Conservation (phyloP, 176 grass and related monocot genomes). For the Guadua angustifolia region DNA sequence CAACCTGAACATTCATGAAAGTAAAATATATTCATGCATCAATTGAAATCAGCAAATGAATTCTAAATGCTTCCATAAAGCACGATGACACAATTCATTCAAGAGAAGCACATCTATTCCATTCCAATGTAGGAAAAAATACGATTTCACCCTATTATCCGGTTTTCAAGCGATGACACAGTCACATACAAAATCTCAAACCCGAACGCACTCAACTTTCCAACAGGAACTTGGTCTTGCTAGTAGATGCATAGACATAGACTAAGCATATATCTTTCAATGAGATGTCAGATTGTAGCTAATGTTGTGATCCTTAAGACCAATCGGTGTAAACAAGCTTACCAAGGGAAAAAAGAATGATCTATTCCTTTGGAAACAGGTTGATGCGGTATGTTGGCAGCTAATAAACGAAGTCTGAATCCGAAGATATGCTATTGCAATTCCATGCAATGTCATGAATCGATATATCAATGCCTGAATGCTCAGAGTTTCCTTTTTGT, state of each 20-base stretch:
- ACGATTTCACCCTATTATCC: neutral
- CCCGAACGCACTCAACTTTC: neutral
- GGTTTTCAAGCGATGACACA: neutral
- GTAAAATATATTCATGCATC: neutral
- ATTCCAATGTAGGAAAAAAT: neutral
- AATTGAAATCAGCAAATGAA: neutral
- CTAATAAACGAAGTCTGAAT: neutral
- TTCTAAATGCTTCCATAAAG: neutral
- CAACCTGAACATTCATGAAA: neutral
- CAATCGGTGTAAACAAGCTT: neutral
- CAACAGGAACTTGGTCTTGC: too few species aligned
- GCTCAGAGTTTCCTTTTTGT: too few species aligned
- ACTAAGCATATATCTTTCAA: neutral
- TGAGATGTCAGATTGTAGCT: neutral
- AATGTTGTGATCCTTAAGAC: neutral
- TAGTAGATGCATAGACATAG: too few species aligned
- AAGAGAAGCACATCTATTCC: neutral
- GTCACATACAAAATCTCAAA: neutral
- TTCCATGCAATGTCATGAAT: too few species aligned
- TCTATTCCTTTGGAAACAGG: conserved; percentile 11
- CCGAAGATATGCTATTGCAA: neutral
- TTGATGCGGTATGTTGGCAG: neutral
- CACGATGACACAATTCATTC: neutral
- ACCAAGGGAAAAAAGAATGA: neutral
- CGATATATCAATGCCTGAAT: too few species aligned